Percentiles rank a stretch among this genome's conserved stretches.
phyloP scores from a whole-genome alignment of 306 rosid species.

The Glycine soja region DNA sequence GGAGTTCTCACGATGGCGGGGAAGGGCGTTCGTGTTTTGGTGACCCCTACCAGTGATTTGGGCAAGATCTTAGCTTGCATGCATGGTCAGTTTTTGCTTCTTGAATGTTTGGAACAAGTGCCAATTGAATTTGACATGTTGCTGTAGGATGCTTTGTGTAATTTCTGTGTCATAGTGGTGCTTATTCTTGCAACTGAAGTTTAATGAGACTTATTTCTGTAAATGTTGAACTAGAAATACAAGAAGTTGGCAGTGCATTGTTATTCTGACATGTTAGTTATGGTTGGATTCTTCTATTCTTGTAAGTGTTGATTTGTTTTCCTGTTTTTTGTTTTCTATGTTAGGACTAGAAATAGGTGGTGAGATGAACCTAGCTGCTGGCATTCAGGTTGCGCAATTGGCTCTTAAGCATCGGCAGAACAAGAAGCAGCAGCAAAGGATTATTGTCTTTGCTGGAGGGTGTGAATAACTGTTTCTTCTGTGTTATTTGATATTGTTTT shows the following conservation, averaged over 20 bases:
- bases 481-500: constrained; percentile 23
- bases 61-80: constrained; percentile 94
- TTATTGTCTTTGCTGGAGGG: constrained; percentile 96
- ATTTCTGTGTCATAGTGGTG: neutral
- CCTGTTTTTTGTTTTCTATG: constrained; percentile 1
- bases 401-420: constrained; percentile 98
- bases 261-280: neutral
- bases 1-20: constrained; percentile 99
- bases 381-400: constrained; percentile 96
- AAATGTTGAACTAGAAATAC: constrained; percentile 22
- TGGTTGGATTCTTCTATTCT: constrained; percentile 30
- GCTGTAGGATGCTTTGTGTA: neutral
- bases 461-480: constrained; percentile 37
- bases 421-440: constrained; percentile 97
- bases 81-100: constrained; percentile 72
- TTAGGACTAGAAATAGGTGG: constrained; percentile 94
- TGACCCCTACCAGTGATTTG: constrained; percentile 93
- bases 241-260: neutral
- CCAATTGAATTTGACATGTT: constrained; percentile 7
- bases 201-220: constrained; percentile 13
- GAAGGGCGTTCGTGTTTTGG: constrained; percentile 93
- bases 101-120: constrained; percentile 22
- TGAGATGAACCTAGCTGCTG: constrained; percentile 94
- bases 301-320: constrained; percentile 15
- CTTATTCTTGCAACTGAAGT: constrained; percentile 20